Evolutionary conservation across 2,329 filamentous ascomycete species (phyloP).

Genomic region (Sporothrix dimorphospora): DNA sequence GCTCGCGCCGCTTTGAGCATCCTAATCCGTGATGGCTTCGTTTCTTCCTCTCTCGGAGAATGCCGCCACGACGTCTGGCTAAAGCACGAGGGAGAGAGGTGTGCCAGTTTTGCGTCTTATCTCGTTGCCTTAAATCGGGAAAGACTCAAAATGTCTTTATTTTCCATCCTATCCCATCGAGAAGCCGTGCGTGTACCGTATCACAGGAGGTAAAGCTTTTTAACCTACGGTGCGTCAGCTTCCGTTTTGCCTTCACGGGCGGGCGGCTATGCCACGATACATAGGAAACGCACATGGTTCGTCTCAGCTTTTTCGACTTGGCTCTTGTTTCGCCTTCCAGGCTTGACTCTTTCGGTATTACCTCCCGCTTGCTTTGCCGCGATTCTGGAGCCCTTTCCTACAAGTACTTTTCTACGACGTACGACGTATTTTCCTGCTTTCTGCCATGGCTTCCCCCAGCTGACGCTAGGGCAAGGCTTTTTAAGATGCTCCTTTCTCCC

Average conservation of each 20-base stretch:
- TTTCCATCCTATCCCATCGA: neutral
- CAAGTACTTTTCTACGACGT: neutral
- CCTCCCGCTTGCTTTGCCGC: neutral
- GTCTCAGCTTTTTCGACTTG: neutral
- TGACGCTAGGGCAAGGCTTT: neutral
- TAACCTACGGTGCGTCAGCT: constrained; percentile 5
- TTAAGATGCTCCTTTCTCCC: neutral
- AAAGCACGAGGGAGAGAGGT: neutral
- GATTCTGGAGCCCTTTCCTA: neutral
- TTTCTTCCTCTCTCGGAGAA: constrained; percentile 15
- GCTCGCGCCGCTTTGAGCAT: neutral
- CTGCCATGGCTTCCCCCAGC: neutral
- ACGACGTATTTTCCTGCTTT: neutral
- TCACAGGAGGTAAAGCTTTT: neutral
- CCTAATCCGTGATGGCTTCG: constrained; percentile 1
- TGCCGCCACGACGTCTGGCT: neutral
- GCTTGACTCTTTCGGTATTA: neutral
- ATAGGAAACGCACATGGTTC: neutral
- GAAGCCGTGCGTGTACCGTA: neutral
- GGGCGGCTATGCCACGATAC: neutral
- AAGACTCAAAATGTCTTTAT: neutral
- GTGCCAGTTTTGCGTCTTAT: neutral
- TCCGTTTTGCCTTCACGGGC: constrained; percentile 3
- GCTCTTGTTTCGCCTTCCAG: neutral
- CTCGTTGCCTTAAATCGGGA: neutral